phyloP scores from a whole-genome alignment of 805 yeast genomes.

The Suhomyces vadensis region DNA sequence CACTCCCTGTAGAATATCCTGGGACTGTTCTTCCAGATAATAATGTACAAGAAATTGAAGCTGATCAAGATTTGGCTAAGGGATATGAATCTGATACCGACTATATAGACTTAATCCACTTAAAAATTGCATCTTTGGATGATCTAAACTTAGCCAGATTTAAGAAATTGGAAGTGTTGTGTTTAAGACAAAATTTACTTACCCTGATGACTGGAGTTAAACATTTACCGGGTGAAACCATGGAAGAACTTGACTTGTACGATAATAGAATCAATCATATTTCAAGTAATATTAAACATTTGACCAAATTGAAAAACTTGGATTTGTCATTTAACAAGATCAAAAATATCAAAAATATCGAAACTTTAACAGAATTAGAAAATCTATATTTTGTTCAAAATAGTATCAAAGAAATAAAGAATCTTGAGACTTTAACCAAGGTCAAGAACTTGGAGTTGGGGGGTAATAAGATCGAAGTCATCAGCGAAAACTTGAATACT shows the following conservation, averaged over 20 bases:
- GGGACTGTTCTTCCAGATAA: conserved; percentile 47
- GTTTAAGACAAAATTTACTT: conserved; percentile 81
- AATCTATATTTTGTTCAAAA: conserved; percentile 87
- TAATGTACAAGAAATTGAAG: conserved; percentile 55
- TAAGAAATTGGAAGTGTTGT: conserved; percentile 54
- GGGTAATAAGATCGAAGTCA: conserved; percentile 70
- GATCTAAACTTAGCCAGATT: conserved; percentile 62
- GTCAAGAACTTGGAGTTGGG: conserved; percentile 83
- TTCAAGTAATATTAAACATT: conserved; percentile 63
- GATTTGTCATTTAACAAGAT: conserved; percentile 92
- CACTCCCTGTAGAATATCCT: conserved; percentile 43
- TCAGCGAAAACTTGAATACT: conserved; percentile 55
- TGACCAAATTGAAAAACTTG: conserved; percentile 55
- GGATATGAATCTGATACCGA: conserved; percentile 59
- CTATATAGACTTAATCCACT: conserved; percentile 65
- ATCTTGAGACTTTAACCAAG: conserved; percentile 54
- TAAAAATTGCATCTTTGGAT: conserved; percentile 64
- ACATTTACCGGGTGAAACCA: conserved; percentile 61
- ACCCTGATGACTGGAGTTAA: conserved; percentile 56
- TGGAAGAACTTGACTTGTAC: conserved; percentile 84
- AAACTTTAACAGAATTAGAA: conserved; percentile 58
- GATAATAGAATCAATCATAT: conserved; percentile 91
- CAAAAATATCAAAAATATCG: conserved; percentile 78
- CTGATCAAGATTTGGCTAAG: conserved; percentile 65
- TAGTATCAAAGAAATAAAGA: conserved; percentile 70